Evolutionary conservation across 2,329 filamentous ascomycete species (phyloP).

Genomic region (Colletotrichum salicis): DNA sequence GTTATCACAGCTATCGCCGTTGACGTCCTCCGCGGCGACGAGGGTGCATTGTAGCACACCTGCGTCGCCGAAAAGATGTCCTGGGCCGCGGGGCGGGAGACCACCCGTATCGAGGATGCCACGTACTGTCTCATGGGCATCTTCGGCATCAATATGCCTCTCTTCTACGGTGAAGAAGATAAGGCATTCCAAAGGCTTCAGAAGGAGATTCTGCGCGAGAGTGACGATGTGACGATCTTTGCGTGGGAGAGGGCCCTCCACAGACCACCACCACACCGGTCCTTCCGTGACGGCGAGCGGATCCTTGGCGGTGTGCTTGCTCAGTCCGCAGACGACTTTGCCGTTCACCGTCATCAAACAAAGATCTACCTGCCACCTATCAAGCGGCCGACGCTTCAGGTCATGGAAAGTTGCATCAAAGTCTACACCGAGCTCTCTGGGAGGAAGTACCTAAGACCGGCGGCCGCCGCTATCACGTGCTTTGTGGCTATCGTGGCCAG

Average conservation of each 20-base stretch:
- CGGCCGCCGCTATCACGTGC: background rate
- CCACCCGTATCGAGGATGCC: constrained; percentile 38
- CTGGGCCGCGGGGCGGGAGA: constrained; percentile 39
- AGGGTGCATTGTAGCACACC: constrained; percentile 24
- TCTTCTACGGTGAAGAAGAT: constrained; percentile 41
- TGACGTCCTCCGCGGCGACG: background rate
- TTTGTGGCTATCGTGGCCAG: background rate
- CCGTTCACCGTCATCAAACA: background rate
- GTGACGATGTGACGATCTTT: background rate
- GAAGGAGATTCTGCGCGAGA: background rate
- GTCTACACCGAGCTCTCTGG: background rate
- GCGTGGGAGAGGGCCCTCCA: background rate
- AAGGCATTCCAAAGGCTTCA: constrained; percentile 38
- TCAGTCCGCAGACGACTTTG: background rate
- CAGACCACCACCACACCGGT: background rate
- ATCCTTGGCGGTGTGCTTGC: background rate
- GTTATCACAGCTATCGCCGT: background rate
- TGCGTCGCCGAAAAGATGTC: constrained; percentile 40
- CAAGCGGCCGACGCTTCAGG: background rate
- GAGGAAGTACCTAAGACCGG: background rate
- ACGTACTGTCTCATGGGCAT: constrained; percentile 43
- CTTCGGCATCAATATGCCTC: constrained; percentile 41
- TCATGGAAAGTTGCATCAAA: background rate
- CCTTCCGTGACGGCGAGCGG: background rate
- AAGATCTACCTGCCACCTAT: background rate